Evolutionary conservation across 192 early-diverging fungal genomes (phyloP), one percentile per base, ranked within the genome.

Genomic region (Diversispora epigaea): DNA sequence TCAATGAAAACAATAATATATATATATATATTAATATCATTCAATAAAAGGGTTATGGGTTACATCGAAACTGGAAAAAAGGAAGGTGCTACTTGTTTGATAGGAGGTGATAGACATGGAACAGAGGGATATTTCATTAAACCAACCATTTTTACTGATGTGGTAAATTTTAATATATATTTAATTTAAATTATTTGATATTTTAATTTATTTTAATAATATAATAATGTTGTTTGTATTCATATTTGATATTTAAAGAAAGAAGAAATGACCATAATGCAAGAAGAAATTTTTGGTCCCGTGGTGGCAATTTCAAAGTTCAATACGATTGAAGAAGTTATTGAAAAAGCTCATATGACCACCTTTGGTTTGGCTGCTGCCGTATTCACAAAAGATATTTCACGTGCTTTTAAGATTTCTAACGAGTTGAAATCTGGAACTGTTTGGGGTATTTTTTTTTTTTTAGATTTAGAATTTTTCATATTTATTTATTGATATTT

Each of bases 281-380:
- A 87, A 69, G 92, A 95, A 71, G 93, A 95, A 81, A 92, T 94
- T 55, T 95, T 95, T 84, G 93, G 93, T n/a, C 94, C 93, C 9
- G 93, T 96, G 9, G 87, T 93, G 6, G 85, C 83, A 60, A 83
- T 96, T 6, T 80, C 85, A 78, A 90, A 92, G 46, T 96, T 96
- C 73, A 82, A 85, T 15, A 86, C 84, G 6, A 84, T 90, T 45
- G 93, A 91, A 1, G 93, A 96, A 69, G 93, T 77, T 8, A 72
- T 96, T n/a, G 77, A 86, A 61, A 84, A 82, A 61, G 91, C 92
- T 46, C 91, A 95, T 77, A 80, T 86, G 44, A 92, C 90, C 3
- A 75, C 84, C 47, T 96, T 93, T 75, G 93, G 93, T 49, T 81
- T 96, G 21, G 85, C 88, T 9, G 89, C 92, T 6, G 85, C 88